Evolutionary conservation across 352 stramenopile species (phyloP), one percentile per base, ranked within the genome.

Genomic region (Peronospora destructor): DNA sequence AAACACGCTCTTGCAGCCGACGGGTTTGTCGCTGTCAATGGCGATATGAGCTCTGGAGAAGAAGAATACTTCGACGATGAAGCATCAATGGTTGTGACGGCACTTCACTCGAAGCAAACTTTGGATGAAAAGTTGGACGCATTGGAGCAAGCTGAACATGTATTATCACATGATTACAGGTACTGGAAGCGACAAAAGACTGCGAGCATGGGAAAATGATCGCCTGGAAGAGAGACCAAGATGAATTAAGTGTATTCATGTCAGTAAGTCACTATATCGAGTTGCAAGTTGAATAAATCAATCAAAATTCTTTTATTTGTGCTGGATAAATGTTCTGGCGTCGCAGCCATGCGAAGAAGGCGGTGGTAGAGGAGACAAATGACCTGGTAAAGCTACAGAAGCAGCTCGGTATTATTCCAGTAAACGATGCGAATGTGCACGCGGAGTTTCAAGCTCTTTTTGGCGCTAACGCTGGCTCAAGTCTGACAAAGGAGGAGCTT

Each of bases 391-490:
- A 76, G 60, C 65, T 90, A 32, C 78, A 90, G 64, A 68, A 73
- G 12, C 72, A 89, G 65, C 87, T 91, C 46, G 77, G 81, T 4
- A 89, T 91, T 59, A 76, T 71, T 28, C 63, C 73, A 26, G 64
- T 88, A 41, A 77, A 52, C 16, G 77, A 89, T 48, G 73, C 70
- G 35, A 76, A 91, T 38, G 74, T 91, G 14, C 61, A 88, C 54
- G 62, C 51, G 32, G 81, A 91, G 36, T 73, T 89, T 19, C 59
- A 68, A 42, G 55, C 63, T 58, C 66, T 91, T 13, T 64, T 90
- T 29, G 46, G 23, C 16, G 34, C 34, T 43, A 29, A 34, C 14
- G 46, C 40, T 11, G 42, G 50, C 23, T 46, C 70, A 25, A 85
- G 73, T 66, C 71, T 67, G 13, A 69, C 52, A 26, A 56, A 72